Evolutionary conservation across 202 grass and related monocot genomes (phyloP).

Genomic region (Miscanthus sacchariflorus): DNA sequence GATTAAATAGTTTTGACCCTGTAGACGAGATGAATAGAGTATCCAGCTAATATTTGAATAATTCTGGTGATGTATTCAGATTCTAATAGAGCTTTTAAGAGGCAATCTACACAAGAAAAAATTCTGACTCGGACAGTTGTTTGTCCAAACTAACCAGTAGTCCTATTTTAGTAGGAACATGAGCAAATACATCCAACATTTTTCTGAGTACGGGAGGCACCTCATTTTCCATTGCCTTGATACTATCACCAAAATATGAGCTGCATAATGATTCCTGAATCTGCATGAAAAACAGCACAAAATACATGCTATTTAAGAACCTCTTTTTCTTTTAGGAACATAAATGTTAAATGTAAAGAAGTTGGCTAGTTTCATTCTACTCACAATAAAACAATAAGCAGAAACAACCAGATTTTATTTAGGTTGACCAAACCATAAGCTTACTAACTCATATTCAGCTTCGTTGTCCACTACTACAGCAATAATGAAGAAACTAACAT

Average conservation of each 20-base stretch:
- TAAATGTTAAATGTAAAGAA: neutral
- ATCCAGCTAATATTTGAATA: neutral
- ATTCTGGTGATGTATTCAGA: neutral
- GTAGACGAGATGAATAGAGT: neutral
- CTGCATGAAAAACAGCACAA: constrained; percentile 50
- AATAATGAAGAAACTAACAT: neutral
- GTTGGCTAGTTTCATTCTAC: constrained; percentile 4
- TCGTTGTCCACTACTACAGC: neutral
- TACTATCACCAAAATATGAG: constrained; percentile 43
- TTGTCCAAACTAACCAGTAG: neutral
- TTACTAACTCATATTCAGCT: neutral
- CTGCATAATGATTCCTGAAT: constrained; percentile 49
- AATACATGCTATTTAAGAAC: neutral
- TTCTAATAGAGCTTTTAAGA: neutral
- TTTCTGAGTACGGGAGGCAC: constrained; percentile 39
- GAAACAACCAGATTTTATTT: neutral
- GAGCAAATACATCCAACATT: neutral
- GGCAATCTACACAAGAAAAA: constrained; percentile 5
- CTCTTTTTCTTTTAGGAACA: constrained; percentile 11
- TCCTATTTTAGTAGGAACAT: neutral
- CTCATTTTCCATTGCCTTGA: constrained; percentile 65
- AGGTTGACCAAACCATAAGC: neutral
- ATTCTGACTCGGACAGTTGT: constrained; percentile 16
- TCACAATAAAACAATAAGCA: neutral
- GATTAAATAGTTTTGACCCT: neutral